A percentile compares a stretch with the other conserved stretches of the same genome.
Evolutionary conservation across 2,329 filamentous ascomycete species (phyloP).

Genomic region (Hawksworthiomyces lignivorus): DNA sequence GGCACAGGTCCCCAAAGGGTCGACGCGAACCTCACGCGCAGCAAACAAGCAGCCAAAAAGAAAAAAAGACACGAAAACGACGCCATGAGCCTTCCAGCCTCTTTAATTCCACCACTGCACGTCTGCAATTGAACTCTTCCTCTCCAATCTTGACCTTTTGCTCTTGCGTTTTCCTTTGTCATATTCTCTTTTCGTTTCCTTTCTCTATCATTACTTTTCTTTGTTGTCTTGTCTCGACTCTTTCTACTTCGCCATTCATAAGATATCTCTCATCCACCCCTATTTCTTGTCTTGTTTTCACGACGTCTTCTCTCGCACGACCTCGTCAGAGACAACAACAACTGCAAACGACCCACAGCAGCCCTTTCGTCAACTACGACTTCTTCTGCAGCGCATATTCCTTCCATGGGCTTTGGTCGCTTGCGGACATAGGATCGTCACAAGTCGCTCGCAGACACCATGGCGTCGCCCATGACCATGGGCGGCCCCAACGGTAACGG

Average conservation of each 20-base stretch:
- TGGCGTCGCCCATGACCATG: slow-evolving; percentile 17
- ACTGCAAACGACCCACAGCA: neutral
- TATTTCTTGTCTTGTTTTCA: neutral
- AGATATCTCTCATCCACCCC: neutral
- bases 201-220: neutral
- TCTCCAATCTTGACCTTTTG: neutral
- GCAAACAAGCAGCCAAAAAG: slow-evolving; percentile 3
- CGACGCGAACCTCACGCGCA: slow-evolving; percentile 16
- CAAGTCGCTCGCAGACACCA: too few species aligned
- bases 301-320: neutral
- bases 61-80: slow-evolving; percentile 13
- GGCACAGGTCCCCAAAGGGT: too few species aligned
- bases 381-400: too few species aligned
- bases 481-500: slow-evolving; percentile 6
- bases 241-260: too few species aligned
- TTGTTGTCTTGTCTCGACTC: neutral
- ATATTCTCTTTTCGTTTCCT: neutral
- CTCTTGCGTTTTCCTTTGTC: neutral
- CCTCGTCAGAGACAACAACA: neutral
- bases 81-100: slow-evolving; percentile 13
- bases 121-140: neutral
- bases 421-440: too few species aligned
- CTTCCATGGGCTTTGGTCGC: too few species aligned
- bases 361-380: too few species aligned
- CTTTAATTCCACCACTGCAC: slow-evolving; percentile 11